phyloP scores from a whole-genome alignment of 345 rosid genomes.

The Rhizophora mangle region DNA sequence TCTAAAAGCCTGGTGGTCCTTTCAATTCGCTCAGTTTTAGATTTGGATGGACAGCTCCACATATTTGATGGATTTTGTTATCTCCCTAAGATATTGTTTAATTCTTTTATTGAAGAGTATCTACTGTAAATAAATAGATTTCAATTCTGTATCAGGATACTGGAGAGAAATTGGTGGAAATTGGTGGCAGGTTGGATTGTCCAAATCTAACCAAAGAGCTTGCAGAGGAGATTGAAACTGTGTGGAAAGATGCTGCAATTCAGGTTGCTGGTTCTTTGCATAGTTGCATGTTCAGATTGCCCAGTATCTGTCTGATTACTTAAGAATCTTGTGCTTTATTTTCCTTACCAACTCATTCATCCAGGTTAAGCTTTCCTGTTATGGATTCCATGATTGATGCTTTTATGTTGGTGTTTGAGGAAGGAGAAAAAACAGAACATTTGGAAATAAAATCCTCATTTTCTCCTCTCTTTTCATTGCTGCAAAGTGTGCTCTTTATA shows the following conservation, averaged over 20 bases:
- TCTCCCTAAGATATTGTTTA: background rate
- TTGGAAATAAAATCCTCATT: too few relatives aligned
- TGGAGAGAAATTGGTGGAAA: slow-evolving; percentile 75
- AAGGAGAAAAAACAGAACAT: too few relatives aligned
- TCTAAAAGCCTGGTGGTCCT: background rate
- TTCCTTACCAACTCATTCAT: background rate
- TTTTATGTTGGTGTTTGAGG: background rate
- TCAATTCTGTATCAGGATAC: slow-evolving; percentile 46
- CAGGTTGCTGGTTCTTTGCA: slow-evolving; percentile 50
- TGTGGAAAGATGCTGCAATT: slow-evolving; percentile 90
- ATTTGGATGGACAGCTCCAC: background rate
- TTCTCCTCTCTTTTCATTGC: too few relatives aligned
- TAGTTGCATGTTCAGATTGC: slow-evolving; percentile 2
- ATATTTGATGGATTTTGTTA: background rate
- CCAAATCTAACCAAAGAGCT: slow-evolving; percentile 74
- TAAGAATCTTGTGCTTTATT: background rate
- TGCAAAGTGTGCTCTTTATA: too few relatives aligned
- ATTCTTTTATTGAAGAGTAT: slow-evolving; percentile 4
- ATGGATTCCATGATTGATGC: background rate
- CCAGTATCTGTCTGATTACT: background rate
- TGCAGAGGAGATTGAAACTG: slow-evolving; percentile 62
- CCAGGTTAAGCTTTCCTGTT: background rate
- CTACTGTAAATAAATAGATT: background rate
- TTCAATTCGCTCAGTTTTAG: background rate
- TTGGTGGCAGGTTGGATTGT: slow-evolving; percentile 67